phyloP scores from a whole-genome alignment of 2,329 filamentous ascomycete species.

The Acephala macrosclerotiorum region DNA sequence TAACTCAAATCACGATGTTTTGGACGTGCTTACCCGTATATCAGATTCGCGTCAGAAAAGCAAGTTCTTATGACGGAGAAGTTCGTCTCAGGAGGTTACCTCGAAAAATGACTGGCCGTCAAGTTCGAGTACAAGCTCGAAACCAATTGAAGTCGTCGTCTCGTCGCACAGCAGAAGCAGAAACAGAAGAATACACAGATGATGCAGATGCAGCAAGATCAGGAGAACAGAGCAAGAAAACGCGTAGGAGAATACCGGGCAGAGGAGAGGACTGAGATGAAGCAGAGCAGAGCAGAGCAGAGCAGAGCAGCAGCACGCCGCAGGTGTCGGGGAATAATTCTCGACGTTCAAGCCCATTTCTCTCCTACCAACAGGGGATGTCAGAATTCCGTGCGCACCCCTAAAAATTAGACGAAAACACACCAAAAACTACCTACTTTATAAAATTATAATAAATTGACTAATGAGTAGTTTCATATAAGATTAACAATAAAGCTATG shows the following conservation, averaged over 20 bases:
- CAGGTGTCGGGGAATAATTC: conserved; percentile 1
- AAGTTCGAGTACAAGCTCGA: conserved; percentile 16
- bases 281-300: neutral
- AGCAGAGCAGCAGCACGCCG: conserved; percentile 1
- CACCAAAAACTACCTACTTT: no score
- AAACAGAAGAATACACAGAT: conserved; percentile 12
- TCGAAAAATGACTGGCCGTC: conserved; percentile 25
- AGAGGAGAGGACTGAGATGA: neutral
- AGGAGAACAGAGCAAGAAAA: neutral
- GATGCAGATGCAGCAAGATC: conserved; percentile 7
- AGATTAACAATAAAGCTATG: no score
- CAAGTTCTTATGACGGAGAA: conserved; percentile 25
- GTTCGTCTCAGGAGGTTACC: conserved; percentile 26
- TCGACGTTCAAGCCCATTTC: neutral
- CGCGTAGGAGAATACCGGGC: neutral
- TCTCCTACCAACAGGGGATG: no score
- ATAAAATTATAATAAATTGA: no score
- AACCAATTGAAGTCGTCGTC: conserved; percentile 17
- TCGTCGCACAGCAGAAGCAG: conserved; percentile 12
- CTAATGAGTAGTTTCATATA: no score
- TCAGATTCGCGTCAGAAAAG: conserved; percentile 30
- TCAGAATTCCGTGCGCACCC: no score
- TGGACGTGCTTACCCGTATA: conserved; percentile 28
- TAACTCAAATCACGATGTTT: conserved; percentile 16
- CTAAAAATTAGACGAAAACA: no score